Base-by-base conservation (phyloP, 768 basidiomycete species). In the Daedalea quercina region DNA sequence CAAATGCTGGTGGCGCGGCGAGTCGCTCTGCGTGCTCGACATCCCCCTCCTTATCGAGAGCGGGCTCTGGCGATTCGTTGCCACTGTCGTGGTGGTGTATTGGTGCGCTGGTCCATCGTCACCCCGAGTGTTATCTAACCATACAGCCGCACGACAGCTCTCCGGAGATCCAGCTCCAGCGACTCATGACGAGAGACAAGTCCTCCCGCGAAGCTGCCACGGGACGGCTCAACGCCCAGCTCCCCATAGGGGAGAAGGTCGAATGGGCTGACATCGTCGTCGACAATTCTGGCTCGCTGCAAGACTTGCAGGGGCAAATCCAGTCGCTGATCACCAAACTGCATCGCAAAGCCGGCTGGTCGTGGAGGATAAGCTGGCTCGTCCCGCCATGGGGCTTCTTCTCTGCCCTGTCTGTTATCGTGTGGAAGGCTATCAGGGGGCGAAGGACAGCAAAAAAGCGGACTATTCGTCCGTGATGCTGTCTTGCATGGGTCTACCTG, bases 21-120 rank as follows among this genome's bases (percentile, higher is more conserved):
- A 90, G 61, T 85, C 78, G 63, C 73, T 87, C 35, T 90, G 87
- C 56, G 76, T 97, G 2, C 69, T 98, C 58, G 96, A 98, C 67
- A 89, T 96, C 4, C 96, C 96, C 28, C 70, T 98, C 47, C 72
- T 99, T 52, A 85, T 99, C 52, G 96, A 99, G 66, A 84, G 88
- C 0, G 85, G 85, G 1, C 64, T 97, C 34, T 92, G 86, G 81
- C 81, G 78, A 62, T 87, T 80, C 77, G 87, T 94, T 43, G 93
- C 85, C 3, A 77, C 79, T 56, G 83, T 97, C 22, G 76, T 94
- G 2, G 85, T 99, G 9, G 94, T 96, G 4, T 94, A 92, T 64
- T 96, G 94, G 95, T 96, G 50, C 47, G 79, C 19, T 45, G 48
- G 9, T 34, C 31, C 20, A 23, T 8, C 43, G 4, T 31, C 11